A percentile compares a stretch with the other conserved stretches of the same genome.
Evolutionary conservation across 192 early-diverging fungal genomes (phyloP).

Genomic region (Coemansia sp.): DNA sequence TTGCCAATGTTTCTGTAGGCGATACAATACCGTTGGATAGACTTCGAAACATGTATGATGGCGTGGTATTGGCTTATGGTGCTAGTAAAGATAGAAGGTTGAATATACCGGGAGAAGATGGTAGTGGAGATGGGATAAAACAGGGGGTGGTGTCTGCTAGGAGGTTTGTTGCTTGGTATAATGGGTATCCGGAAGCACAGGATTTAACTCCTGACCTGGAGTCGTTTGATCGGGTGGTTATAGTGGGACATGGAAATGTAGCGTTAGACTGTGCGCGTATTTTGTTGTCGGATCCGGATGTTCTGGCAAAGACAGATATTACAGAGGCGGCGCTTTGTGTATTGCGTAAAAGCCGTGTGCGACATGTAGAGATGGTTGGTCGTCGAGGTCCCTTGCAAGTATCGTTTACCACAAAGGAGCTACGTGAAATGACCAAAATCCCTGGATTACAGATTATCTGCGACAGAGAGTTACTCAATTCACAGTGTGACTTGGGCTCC

Average conservation of each 20-base stretch:
- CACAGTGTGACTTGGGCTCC: constrained; percentile 51
- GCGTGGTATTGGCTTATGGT: constrained; percentile 83
- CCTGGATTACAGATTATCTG: constrained; percentile 62
- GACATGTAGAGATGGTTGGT: constrained; percentile 85
- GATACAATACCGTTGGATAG: constrained; percentile 46
- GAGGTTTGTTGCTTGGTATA: constrained; percentile 94
- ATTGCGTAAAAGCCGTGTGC: constrained; percentile 66
- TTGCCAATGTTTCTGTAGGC: constrained; percentile 80
- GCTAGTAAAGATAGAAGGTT: constrained; percentile 72
- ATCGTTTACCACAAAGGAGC: constrained; percentile 92
- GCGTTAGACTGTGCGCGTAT: constrained; percentile 90
- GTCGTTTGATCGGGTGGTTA: constrained; percentile 69
- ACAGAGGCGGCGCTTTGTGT: constrained; percentile 69
- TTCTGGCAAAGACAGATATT: constrained; percentile 83
- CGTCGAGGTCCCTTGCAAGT: constrained; percentile 92
- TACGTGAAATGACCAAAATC: constrained; percentile 87
- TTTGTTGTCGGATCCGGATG: constrained; percentile 69
- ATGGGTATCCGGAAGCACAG: constrained; percentile 75
- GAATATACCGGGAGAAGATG: constrained; percentile 68
- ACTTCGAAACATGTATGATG: constrained; percentile 67
- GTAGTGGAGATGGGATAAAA: neutral
- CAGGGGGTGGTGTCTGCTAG: constrained; percentile 71
- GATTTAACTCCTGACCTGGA: constrained; percentile 63
- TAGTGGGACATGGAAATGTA: constrained; percentile 95
- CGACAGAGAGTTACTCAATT: constrained; percentile 60